Evolutionary conservation across 2,329 filamentous ascomycete genomes (phyloP).

Genomic region (Zymoseptoria brevis): DNA sequence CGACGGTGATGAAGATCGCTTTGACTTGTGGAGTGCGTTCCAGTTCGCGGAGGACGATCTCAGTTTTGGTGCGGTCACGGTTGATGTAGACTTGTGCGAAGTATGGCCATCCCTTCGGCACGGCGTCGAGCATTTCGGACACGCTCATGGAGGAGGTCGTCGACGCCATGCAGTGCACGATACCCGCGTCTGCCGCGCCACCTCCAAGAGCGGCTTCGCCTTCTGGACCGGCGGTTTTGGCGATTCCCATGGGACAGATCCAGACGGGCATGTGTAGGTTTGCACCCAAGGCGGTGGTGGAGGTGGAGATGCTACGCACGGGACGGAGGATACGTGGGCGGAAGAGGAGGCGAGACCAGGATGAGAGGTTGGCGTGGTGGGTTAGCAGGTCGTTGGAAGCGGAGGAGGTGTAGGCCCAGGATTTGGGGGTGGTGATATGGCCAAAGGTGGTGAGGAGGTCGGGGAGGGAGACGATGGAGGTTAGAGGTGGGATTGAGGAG

Average conservation of each 20-base stretch:
- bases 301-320: slow-evolving; percentile 32
- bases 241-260: slow-evolving; percentile 30
- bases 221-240: slow-evolving; percentile 24
- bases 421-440: slow-evolving; percentile 30
- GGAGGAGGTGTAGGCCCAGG: slow-evolving; percentile 40
- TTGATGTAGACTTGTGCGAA: slow-evolving; percentile 59
- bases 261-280: slow-evolving; percentile 31
- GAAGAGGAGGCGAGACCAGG: slow-evolving; percentile 39
- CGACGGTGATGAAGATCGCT: slow-evolving; percentile 53
- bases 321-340: slow-evolving; percentile 41
- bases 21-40: slow-evolving; percentile 40
- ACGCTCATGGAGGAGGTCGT: slow-evolving; percentile 25
- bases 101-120: slow-evolving; percentile 26
- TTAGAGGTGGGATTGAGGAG: slow-evolving; percentile 38
- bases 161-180: slow-evolving; percentile 25
- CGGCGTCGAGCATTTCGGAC: slow-evolving; percentile 27
- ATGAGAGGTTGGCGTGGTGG: slow-evolving; percentile 36
- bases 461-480: slow-evolving; percentile 40
- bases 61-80: slow-evolving; percentile 46
- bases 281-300: slow-evolving; percentile 27
- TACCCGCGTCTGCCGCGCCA: slow-evolving; percentile 25
- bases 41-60: slow-evolving; percentile 42
- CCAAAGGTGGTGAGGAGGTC: slow-evolving; percentile 39
- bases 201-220: slow-evolving; percentile 30
- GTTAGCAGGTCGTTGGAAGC: slow-evolving; percentile 45